These are phyloP conservation scores for Pythium vanterpoolii DNA, from an alignment of 352 stramenopile genomes.

Conservation along the genomic window DNA sequence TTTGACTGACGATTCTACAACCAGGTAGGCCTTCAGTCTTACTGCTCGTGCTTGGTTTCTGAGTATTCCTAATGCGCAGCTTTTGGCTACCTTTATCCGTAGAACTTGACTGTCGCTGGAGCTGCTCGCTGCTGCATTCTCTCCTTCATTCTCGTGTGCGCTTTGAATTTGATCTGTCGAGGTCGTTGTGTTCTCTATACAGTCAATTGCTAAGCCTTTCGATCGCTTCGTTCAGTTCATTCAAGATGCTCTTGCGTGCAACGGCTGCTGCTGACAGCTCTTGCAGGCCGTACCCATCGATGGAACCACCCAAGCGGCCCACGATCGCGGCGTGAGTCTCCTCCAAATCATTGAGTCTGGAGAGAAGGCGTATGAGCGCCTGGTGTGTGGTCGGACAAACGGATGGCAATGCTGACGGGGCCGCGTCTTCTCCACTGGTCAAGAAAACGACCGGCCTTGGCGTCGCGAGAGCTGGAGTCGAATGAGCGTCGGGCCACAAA, in stretches of 20 bases:
- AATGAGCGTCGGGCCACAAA: conserved; percentile 9
- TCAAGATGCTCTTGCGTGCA: background rate
- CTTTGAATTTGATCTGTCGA: background rate
- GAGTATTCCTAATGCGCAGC: background rate
- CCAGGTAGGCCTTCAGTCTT: background rate
- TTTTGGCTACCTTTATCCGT: background rate
- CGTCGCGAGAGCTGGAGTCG: background rate
- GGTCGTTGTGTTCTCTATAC: background rate
- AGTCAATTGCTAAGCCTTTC: background rate
- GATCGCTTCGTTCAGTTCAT: background rate
- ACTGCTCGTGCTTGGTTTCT: background rate
- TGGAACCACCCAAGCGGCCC: background rate
- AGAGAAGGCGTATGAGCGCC: background rate
- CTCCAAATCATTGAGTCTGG: background rate
- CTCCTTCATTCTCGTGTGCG: background rate
- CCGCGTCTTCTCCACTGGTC: background rate
- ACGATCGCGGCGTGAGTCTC: background rate
- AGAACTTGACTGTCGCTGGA: background rate
- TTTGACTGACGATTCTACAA: background rate
- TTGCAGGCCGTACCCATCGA: background rate
- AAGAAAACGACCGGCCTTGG: background rate
- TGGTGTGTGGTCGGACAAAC: background rate
- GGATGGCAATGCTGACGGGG: background rate
- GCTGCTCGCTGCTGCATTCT: background rate
- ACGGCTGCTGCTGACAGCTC: background rate